Percentiles rank a stretch among this genome's conserved stretches.
Conservation (phyloP, 2,329 filamentous ascomycete species). For the Botrytis elliptica region DNA sequence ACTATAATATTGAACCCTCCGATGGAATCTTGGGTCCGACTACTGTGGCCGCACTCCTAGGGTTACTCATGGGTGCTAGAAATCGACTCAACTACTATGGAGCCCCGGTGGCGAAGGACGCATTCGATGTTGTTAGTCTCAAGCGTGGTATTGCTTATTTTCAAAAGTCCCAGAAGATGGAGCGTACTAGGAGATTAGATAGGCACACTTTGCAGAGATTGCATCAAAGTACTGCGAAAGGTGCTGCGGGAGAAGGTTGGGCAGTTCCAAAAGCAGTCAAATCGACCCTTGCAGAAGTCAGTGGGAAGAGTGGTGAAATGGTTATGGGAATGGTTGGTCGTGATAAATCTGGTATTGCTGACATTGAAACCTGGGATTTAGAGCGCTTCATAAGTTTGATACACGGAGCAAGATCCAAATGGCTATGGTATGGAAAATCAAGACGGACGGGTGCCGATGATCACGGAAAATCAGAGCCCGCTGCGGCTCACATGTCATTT, state of each 20-base stretch:
- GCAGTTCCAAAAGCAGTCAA: slow-evolving; percentile 92
- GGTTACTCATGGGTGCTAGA: slow-evolving; percentile 83
- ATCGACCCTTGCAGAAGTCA: slow-evolving; percentile 88
- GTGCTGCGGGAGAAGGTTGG: slow-evolving; percentile 85
- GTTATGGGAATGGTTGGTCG: slow-evolving; percentile 88
- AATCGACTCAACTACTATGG: slow-evolving; percentile 85
- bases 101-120: slow-evolving; percentile 83
- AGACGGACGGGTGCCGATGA: slow-evolving; percentile 58
- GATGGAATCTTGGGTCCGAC: slow-evolving; percentile 92
- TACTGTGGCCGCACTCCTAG: slow-evolving; percentile 83
- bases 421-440: slow-evolving; percentile 91
- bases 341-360: slow-evolving; percentile 85
- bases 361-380: slow-evolving; percentile 88
- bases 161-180: slow-evolving; percentile 83
- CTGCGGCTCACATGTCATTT: slow-evolving; percentile 50
- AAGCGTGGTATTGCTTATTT: slow-evolving; percentile 85
- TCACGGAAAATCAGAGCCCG: slow-evolving; percentile 46
- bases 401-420: slow-evolving; percentile 81
- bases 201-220: slow-evolving; percentile 78
- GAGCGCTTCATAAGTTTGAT: slow-evolving; percentile 77
- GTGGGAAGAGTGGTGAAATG: slow-evolving; percentile 90
- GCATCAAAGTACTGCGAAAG: slow-evolving; percentile 83
- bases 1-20: slow-evolving; percentile 88
- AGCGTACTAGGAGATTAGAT: slow-evolving; percentile 76
- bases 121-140: slow-evolving; percentile 79